Evolutionary conservation across 177 flowering plant species (phyloP), one percentile per base, ranked within the genome.

Genomic region (Tripterygium wilfordii): DNA sequence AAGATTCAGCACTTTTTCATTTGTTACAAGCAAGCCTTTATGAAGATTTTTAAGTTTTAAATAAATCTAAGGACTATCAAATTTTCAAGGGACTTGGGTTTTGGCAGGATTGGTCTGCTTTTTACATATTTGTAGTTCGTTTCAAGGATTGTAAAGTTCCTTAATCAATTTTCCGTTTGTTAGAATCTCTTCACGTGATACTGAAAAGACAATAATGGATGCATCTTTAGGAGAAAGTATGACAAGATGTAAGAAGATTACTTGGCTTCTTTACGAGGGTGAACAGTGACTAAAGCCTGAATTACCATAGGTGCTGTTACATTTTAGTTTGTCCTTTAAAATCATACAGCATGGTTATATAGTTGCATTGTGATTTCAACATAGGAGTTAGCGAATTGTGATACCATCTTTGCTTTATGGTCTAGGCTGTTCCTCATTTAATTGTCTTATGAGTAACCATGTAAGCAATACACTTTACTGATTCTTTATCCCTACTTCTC

Each of bases 121-220:
- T n/a, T n/a, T n/a, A n/a, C n/a, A n/a, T n/a, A n/a, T n/a, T n/a
- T n/a, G n/a, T n/a, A n/a, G n/a, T n/a, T n/a, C n/a, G n/a, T n/a
- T n/a, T n/a, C 15, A 17, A 5, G 16, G 28, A 31, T 19, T 21
- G 15, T 3, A 23, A 13, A 36, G 5, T 41, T n/a, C 5, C 29
- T 29, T 49, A 19, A 46, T 51, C 40, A 39, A 8, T 55, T 20
- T 53, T 27, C 32, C 38, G 15, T 56, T 60, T 53, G 44, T 54
- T 55, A 91, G 98, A 54, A 58, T 69, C 37, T 92, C 98, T 19
- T 92, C 96, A 23, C 92, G 98, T 54, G 98, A 92, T 66, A 92
- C 98, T 62, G 98, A 96, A 48, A 92, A 92, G 66, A 92, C 98
- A 45, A 86, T 92, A 87, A 84, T 92, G 8, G 98, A 92, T 79